Evolutionary conservation across 2,329 filamentous ascomycete genomes (phyloP).

Genomic region (Sclerotinia spermophila): DNA sequence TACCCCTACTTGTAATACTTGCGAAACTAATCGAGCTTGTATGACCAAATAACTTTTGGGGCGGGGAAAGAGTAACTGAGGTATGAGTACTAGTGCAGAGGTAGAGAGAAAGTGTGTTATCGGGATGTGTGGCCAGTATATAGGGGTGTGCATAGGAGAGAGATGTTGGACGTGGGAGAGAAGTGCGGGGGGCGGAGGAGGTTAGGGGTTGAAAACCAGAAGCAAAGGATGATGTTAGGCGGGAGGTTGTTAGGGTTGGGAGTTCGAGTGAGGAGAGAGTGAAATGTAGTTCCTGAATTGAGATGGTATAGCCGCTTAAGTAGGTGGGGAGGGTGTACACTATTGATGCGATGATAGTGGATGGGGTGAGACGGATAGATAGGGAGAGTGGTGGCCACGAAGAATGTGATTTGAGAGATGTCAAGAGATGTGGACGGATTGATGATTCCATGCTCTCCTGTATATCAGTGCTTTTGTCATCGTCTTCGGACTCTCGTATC

Average conservation of each 20-base stretch:
- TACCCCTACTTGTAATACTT: conserved; percentile 64
- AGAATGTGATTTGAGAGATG: conserved; percentile 76
- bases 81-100: conserved; percentile 59
- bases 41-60: conserved; percentile 66
- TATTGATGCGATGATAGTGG: conserved; percentile 72
- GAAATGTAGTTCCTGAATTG: conserved; percentile 67
- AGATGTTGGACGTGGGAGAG: conserved; percentile 26
- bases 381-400: conserved; percentile 74
- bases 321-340: conserved; percentile 79
- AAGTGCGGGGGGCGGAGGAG: background rate
- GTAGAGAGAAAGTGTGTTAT: conserved; percentile 70
- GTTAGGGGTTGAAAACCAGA: background rate
- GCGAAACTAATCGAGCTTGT: conserved; percentile 66
- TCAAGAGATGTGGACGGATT: conserved; percentile 51
- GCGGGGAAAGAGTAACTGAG: conserved; percentile 54
- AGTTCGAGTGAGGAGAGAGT: background rate
- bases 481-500: background rate
- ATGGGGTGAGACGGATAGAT: conserved; percentile 67
- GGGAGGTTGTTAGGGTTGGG: conserved; percentile 3
- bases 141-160: conserved; percentile 59
- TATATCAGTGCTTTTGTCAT: background rate
- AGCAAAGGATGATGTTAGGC: conserved; percentile 3
- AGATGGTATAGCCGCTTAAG: conserved; percentile 79
- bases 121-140: conserved; percentile 62
- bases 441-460: background rate